Base-by-base conservation (phyloP, 306 rosid genomes). In the Vigna unguiculata region DNA sequence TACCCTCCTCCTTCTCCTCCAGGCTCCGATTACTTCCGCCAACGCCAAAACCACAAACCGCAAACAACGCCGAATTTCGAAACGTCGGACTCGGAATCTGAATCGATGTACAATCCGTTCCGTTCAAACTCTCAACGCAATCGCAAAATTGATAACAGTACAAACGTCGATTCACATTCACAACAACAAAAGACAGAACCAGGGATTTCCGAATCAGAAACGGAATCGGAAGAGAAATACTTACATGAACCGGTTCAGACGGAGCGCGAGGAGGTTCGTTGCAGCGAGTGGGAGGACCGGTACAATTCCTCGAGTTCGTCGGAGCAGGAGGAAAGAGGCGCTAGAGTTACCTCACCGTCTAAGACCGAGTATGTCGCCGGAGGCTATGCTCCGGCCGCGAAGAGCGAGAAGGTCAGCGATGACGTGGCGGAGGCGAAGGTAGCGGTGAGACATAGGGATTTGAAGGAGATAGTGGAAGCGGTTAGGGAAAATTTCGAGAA, bases 1-100 rank as follows among this genome's bases (percentile, higher is more conserved):
- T 78, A 82, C 12, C 99, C 99, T 72, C 97, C 99, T n/a, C 94
- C 99, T 20, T 87, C 97, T 30, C 94, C 99, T 1, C 99, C 97
- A 12, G 83, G 66, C 62, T 95, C 99, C 7, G 99, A 95, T 15
- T 95, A 88, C 81, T 92, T 89, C 76, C 86, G 80, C 28, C 80
- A 70, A 7, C 38, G 49, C 16, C 72, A 70, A 20, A 67, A 6
- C 2, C 7, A 11, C 54, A 45, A 45, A 43, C 15, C 61, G 10
- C 22, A 69, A 58, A 25, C 58, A 58, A 25, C 58, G 0, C 43
- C 30, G 0, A 45, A 40, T 16, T 55, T 52, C 32, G 77, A 38
- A 19, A 38, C 30, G 1, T 64, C 70, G 4, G 71, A 81, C 30
- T 75, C 74, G 2, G 69, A 71, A 20, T 52, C 77, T 11, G 82